Conservation (phyloP, 2,329 filamentous ascomycete species). For the Colletotrichum sansevieriae region DNA sequence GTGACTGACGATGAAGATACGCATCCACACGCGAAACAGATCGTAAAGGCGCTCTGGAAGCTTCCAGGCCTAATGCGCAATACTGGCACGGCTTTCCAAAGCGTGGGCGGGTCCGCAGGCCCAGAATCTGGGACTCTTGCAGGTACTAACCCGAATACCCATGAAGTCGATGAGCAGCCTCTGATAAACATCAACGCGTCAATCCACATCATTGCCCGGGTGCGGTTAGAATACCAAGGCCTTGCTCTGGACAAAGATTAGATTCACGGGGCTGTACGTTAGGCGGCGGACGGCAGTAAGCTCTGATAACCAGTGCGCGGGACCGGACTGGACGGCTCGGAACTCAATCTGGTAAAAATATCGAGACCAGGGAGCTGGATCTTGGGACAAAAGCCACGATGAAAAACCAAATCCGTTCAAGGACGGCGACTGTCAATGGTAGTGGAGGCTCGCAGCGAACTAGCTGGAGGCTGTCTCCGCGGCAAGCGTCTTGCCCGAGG, state of each 20-base stretch:
- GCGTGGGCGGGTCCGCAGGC: constrained; percentile 56
- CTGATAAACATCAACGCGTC: constrained; percentile 67
- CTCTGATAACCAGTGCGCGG: constrained; percentile 58
- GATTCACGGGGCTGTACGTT: constrained; percentile 57
- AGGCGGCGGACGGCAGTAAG: constrained; percentile 42
- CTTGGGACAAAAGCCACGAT: constrained; percentile 43
- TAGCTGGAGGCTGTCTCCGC: constrained; percentile 55
- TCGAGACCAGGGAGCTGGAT: constrained; percentile 50
- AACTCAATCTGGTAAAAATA: constrained; percentile 50
- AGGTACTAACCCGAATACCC: constrained; percentile 56
- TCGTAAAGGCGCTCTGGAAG: constrained; percentile 25
- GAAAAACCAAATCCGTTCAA: constrained; percentile 41
- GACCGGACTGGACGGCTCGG: constrained; percentile 44
- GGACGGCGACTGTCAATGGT: constrained; percentile 57
- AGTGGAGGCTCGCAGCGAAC: constrained; percentile 64
- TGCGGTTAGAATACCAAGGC: constrained; percentile 63
- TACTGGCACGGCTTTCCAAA: constrained; percentile 56
- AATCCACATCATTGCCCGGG: constrained; percentile 65
- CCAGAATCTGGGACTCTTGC: constrained; percentile 63
- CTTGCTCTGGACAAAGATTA: constrained; percentile 62
- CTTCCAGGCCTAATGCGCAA: constrained; percentile 61
- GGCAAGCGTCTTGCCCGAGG: constrained; percentile 62
- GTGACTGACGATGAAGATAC: constrained; percentile 46
- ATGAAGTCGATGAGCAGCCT: constrained; percentile 52
- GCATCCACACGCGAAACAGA: too few relatives aligned